Percentiles rank a stretch among this genome's conserved stretches.
Evolutionary conservation across 331 rosid species (phyloP).

Genomic region (Phaseolus coccineus): DNA sequence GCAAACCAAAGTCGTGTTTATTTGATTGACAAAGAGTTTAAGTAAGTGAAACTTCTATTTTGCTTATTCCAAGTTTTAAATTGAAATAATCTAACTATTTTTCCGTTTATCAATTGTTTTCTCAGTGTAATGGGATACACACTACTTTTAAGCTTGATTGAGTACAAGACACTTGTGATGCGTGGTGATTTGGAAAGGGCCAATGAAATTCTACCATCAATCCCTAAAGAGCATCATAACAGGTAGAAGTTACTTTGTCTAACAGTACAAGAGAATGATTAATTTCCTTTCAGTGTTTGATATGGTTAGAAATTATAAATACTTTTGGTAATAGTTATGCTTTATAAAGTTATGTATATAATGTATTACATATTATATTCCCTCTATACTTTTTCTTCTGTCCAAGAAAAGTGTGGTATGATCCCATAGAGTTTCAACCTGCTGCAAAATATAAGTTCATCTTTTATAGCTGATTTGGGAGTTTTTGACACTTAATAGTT

Average conservation of each 20-base stretch:
- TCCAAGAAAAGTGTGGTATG: constrained; percentile 18
- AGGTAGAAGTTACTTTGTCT: constrained; percentile 60
- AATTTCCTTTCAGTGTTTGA: constrained; percentile 12
- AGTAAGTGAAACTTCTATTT: constrained; percentile 63
- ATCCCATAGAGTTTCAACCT: constrained; percentile 33
- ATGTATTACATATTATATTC: constrained; percentile 17
- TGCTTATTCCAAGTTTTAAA: constrained; percentile 31
- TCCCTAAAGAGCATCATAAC: constrained; percentile 97
- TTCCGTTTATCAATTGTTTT: constrained; percentile 36
- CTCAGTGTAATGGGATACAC: constrained; percentile 93
- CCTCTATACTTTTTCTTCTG: neutral
- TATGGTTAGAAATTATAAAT: constrained; percentile 20
- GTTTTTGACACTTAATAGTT: constrained; percentile 20
- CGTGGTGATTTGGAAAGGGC: constrained; percentile 97
- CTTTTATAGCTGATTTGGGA: constrained; percentile 29
- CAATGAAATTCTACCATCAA: constrained; percentile 76
- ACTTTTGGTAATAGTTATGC: constrained; percentile 30
- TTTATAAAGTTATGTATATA: constrained; percentile 11
- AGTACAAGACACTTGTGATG: constrained; percentile 98
- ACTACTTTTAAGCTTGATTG: constrained; percentile 91
- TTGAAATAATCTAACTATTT: constrained; percentile 17
- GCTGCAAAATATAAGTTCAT: neutral
- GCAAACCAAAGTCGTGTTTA: constrained; percentile 95
- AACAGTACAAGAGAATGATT: neutral
- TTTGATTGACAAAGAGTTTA: constrained; percentile 95